Percentiles rank a stretch among this genome's conserved stretches.
Evolutionary conservation across 2,329 filamentous ascomycete genomes (phyloP).

Genomic region (Endoconidiophora laricicola): DNA sequence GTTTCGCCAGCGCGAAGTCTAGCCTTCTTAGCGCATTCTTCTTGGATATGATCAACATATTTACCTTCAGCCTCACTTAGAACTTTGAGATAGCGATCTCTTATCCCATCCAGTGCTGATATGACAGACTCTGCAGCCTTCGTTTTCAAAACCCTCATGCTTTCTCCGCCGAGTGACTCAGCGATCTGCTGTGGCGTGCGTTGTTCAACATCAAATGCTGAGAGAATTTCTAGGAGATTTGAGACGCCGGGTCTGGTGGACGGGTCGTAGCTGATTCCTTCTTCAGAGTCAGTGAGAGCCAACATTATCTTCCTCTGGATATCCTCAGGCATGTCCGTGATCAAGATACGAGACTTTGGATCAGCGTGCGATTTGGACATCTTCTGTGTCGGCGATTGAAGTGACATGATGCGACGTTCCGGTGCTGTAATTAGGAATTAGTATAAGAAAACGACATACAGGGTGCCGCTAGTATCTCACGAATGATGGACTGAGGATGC

Average conservation of each 20-base stretch:
- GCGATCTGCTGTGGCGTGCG: slow-evolving; percentile 27
- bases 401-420: slow-evolving; percentile 75
- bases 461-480: slow-evolving; percentile 26
- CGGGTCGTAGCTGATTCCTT: slow-evolving; percentile 56
- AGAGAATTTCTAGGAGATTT: slow-evolving; percentile 71
- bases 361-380: slow-evolving; percentile 85
- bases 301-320: slow-evolving; percentile 54
- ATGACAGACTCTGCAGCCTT: slow-evolving; percentile 43
- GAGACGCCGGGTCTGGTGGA: slow-evolving; percentile 59
- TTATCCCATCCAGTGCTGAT: slow-evolving; percentile 33
- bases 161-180: slow-evolving; percentile 22
- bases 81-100: slow-evolving; percentile 38
- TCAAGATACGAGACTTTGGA: slow-evolving; percentile 59
- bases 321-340: slow-evolving; percentile 50
- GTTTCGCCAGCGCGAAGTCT: slow-evolving; percentile 40
- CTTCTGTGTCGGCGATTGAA: slow-evolving; percentile 60
- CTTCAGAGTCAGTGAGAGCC: slow-evolving; percentile 60
- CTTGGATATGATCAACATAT: slow-evolving; percentile 40
- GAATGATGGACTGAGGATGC: slow-evolving; percentile 53
- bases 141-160: slow-evolving; percentile 27
- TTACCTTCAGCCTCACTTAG: slow-evolving; percentile 29
- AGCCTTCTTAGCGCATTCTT: slow-evolving; percentile 44
- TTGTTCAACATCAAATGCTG: slow-evolving; percentile 39
- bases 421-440: slow-evolving; percentile 36
- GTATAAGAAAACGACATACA: not conserved